Conservation (phyloP, 495 filamentous ascomycete species). For the Aspergillus steynii region DNA sequence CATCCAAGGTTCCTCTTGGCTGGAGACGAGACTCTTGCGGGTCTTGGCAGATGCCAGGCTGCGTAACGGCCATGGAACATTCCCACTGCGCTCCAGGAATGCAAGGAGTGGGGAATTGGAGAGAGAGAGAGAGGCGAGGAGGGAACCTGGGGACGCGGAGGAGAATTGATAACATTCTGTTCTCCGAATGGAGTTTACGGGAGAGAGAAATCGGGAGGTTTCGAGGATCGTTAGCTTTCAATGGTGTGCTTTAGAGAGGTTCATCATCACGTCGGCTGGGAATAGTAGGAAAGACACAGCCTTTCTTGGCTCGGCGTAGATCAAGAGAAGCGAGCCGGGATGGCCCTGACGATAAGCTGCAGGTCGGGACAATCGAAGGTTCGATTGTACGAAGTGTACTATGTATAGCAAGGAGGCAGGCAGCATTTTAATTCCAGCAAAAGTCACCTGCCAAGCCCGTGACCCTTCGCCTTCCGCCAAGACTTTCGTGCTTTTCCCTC, state of each 20-base stretch:
- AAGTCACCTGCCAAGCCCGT: slow-evolving; percentile 5
- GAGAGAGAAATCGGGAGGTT: not conserved
- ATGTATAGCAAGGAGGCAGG: not conserved
- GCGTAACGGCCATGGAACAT: not conserved
- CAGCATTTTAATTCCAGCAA: no score
- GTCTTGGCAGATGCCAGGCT: not conserved
- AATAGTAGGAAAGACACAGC: not conserved
- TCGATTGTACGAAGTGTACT: not conserved
- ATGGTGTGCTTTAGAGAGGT: not conserved
- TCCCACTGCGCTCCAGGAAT: not conserved
- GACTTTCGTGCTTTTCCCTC: not conserved
- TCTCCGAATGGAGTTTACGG: no score
- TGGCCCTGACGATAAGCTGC: not conserved
- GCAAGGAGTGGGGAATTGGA: not conserved
- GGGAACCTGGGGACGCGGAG: no score
- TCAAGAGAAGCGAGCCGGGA: not conserved
- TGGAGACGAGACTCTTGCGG: no score
- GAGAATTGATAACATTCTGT: no score
- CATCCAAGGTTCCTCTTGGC: not conserved
- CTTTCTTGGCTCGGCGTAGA: not conserved
- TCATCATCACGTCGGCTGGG: not conserved
- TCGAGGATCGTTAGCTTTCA: not conserved
- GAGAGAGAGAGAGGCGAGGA: not conserved
- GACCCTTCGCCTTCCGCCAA: slow-evolving; percentile 4
- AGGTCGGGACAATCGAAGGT: not conserved